Evolutionary conservation across 148 eudicot genomes (phyloP).

Genomic region (Heliamphora exappendiculata): DNA sequence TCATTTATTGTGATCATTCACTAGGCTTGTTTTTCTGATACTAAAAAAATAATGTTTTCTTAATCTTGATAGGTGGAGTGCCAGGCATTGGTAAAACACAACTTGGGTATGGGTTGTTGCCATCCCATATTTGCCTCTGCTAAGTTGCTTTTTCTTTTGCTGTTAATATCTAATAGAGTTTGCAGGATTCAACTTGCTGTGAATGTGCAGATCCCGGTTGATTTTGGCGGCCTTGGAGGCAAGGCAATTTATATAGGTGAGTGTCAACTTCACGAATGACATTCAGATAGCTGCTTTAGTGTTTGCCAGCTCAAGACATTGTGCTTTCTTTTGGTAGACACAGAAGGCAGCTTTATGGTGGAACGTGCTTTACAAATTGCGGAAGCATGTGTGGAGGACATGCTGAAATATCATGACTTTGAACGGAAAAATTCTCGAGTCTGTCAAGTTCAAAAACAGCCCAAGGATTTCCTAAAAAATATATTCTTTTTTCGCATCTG

Average conservation of each 20-base stretch:
- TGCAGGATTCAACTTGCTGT: slow-evolving; percentile 94
- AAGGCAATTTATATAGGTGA: slow-evolving; percentile 85
- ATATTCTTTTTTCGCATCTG: slow-evolving; percentile 79
- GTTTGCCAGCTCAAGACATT: slow-evolving; percentile 16
- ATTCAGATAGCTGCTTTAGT: background rate
- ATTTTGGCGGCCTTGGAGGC: slow-evolving; percentile 77
- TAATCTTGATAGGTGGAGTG: slow-evolving; percentile 60
- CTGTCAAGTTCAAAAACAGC: slow-evolving; percentile 31
- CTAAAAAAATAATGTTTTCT: slow-evolving; percentile 4
- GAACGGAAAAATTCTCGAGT: slow-evolving; percentile 32
- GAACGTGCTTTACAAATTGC: slow-evolving; percentile 95
- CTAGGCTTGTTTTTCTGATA: slow-evolving; percentile 9
- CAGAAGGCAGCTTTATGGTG: slow-evolving; percentile 97
- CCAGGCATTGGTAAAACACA: slow-evolving; percentile 99
- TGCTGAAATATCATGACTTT: slow-evolving; percentile 38
- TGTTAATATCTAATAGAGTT: slow-evolving; percentile 11
- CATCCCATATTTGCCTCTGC: background rate
- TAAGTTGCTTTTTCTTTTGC: slow-evolving; percentile 10
- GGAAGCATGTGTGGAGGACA: slow-evolving; percentile 71
- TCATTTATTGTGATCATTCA: background rate
- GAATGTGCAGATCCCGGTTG: slow-evolving; percentile 82
- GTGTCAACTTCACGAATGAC: slow-evolving; percentile 15
- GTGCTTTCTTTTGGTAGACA: slow-evolving; percentile 39
- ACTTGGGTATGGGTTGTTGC: slow-evolving; percentile 51
- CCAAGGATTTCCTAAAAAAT: slow-evolving; percentile 69